phyloP scores from a whole-genome alignment of 1,284 basidiomycete species.

The Ustilago cynodontis region DNA sequence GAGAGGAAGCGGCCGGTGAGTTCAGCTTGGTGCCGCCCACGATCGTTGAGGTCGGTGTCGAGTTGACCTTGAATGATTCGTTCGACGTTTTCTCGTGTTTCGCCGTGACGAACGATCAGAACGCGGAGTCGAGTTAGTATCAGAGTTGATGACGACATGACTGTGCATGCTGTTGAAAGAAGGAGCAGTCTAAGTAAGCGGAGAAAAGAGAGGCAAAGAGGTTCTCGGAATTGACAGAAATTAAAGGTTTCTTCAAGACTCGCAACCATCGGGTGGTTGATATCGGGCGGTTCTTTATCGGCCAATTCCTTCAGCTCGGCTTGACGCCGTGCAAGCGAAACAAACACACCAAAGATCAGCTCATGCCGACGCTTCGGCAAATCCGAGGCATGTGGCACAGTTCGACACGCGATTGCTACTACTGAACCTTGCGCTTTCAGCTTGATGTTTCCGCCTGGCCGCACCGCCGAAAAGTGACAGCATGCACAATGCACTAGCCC shows the following conservation, averaged over 20 bases:
- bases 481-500: background rate
- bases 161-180: background rate
- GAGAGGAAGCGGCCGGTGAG: constrained; percentile 51
- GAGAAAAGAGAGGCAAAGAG: background rate
- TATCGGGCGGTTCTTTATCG: background rate
- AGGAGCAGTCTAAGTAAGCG: background rate
- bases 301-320: background rate
- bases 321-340: too few relatives aligned
- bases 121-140: constrained; percentile 36
- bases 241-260: background rate
- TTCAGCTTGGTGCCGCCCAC: constrained; percentile 59
- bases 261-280: background rate
- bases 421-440: background rate
- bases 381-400: background rate
- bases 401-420: background rate
- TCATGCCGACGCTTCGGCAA: constrained; percentile 12
- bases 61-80: constrained; percentile 68
- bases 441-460: background rate
- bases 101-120: constrained; percentile 65
- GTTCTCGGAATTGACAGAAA: background rate
- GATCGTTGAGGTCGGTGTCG: constrained; percentile 63
- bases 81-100: constrained; percentile 65
- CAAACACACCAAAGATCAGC: background rate
- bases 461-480: background rate
- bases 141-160: background rate